A percentile compares a stretch with the other conserved stretches of the same genome.
Evolutionary conservation across 2,329 filamentous ascomycete genomes (phyloP).

Genomic region (Tolypocladium album): DNA sequence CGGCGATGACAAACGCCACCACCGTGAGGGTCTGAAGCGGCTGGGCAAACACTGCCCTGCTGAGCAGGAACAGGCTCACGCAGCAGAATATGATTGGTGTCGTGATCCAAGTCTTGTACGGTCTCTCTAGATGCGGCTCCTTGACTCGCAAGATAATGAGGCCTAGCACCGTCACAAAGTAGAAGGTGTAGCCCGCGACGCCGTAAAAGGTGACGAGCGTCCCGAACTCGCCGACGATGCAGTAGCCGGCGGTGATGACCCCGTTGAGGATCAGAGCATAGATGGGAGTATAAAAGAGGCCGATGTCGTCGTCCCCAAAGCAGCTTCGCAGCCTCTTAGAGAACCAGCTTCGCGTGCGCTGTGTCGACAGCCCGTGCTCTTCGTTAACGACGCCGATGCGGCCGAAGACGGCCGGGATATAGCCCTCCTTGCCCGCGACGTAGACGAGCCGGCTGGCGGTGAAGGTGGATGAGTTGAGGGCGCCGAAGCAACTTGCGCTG

Average conservation of each 20-base stretch:
- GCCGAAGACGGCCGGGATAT: constrained; percentile 75
- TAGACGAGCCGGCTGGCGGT: constrained; percentile 89
- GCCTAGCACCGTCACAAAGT: constrained; percentile 89
- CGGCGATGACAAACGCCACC: constrained; percentile 70
- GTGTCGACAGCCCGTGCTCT: constrained; percentile 28
- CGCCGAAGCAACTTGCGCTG: constrained; percentile 84
- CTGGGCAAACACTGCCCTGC: constrained; percentile 79
- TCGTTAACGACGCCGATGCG: constrained; percentile 58
- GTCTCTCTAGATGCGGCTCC: constrained; percentile 79
- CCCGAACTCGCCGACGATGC: constrained; percentile 78
- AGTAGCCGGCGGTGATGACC: constrained; percentile 62
- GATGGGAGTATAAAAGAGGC: constrained; percentile 88
- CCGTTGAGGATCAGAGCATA: constrained; percentile 81
- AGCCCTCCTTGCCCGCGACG: constrained; percentile 89
- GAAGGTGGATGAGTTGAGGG: constrained; percentile 89
- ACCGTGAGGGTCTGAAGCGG: constrained; percentile 85
- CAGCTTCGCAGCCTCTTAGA: constrained; percentile 48
- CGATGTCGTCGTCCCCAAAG: constrained; percentile 66
- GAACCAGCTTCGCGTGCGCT: constrained; percentile 43
- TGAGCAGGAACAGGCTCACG: constrained; percentile 85
- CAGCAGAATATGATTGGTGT: constrained; percentile 98
- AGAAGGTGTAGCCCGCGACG: constrained; percentile 93
- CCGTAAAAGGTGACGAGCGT: constrained; percentile 95
- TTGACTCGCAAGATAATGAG: constrained; percentile 81
- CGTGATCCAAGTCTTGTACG: constrained; percentile 92